Conservation (phyloP, 2,329 filamentous ascomycete genomes). For the Clarireedia hainanense region DNA sequence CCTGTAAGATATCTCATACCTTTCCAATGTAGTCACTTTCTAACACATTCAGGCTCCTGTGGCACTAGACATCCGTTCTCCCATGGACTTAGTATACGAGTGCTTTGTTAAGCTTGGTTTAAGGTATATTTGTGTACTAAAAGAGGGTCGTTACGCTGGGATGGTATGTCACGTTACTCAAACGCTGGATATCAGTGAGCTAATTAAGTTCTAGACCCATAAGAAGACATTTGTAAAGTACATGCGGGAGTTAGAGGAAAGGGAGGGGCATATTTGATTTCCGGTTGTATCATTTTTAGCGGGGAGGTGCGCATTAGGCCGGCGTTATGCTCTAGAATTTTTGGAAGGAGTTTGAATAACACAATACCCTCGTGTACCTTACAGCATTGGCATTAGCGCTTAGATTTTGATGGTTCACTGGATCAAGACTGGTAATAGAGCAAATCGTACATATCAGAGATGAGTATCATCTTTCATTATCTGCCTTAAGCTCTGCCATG, state of each 20-base stretch:
- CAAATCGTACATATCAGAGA: conserved; percentile 19
- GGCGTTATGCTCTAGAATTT: conserved; percentile 7
- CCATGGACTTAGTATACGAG: conserved; percentile 93
- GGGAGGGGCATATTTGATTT: conserved; percentile 17
- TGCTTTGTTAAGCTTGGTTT: conserved; percentile 92
- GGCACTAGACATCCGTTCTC: conserved; percentile 77
- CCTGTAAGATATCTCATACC: conserved; percentile 46
- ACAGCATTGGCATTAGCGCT: conserved; percentile 6
- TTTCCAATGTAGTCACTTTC: not conserved
- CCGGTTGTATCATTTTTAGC: conserved; percentile 1
- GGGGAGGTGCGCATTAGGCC: conserved; percentile 1
- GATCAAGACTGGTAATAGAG: not conserved
- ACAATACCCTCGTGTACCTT: conserved; percentile 8
- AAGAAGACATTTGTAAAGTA: conserved; percentile 97
- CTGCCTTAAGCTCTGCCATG: conserved; percentile 69
- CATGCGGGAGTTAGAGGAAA: conserved; percentile 71
- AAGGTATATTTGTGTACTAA: conserved; percentile 83
- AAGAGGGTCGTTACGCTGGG: conserved; percentile 78
- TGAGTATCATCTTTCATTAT: conserved; percentile 59
- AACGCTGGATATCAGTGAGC: not conserved
- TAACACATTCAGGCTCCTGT: conserved; percentile 59
- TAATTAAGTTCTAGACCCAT: conserved; percentile 51
- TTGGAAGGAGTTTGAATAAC: conserved; percentile 9
- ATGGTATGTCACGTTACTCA: conserved; percentile 48
- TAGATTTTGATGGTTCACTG: not conserved